Evolutionary conservation across 768 basidiomycete species (phyloP), one percentile per base, ranked within the genome.

Genomic region (Amanita phalloides): DNA sequence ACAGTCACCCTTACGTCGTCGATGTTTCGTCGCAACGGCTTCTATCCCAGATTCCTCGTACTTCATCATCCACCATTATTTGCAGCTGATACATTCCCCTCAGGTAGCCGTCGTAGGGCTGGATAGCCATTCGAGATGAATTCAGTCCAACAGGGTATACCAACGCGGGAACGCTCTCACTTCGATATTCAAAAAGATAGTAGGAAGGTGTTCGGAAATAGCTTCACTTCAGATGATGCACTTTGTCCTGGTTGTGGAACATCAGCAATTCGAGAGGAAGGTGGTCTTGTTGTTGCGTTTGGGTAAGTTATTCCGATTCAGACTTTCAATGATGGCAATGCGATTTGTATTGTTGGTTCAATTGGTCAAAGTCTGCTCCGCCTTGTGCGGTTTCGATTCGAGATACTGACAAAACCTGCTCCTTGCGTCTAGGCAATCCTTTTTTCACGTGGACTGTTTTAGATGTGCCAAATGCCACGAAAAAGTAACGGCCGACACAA

Each of bases 391-490:
- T 8, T 28, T 13, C n/a, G 11, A 6, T 23, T 53, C 58, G 32
- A 20, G 21, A 28, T 36, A 20, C 11, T 45, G 28, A 39, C 25
- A 13, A 38, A 17, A 23, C 25, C 7, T 17, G n/a, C 17, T 11
- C 25, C 5, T 35, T 50, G 13, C 55, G 30, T 37, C 17, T 41
- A 96, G 92, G 23, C 84, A 90, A 74, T 90, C 92, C 42, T 87
- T 94, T 65, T 96, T 95, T 74, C 93, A 93, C 57, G 84, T 91
- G 54, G 84, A 90, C 66, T 92, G 91, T 69, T 97, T 97, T 76
- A 91, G 89, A 58, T 99, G 96, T 63, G 93, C 93, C 36, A 99
- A 98, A 71, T 98, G 95, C 65, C 74, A 78, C 53, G 80, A 93
- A 65, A 81, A 86, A 63, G 94, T 98, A 57, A 94, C 84, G 51